Evolutionary conservation across 345 rosid genomes (phyloP), one percentile per base, ranked within the genome.

Genomic region (Eucalyptus curtisii): DNA sequence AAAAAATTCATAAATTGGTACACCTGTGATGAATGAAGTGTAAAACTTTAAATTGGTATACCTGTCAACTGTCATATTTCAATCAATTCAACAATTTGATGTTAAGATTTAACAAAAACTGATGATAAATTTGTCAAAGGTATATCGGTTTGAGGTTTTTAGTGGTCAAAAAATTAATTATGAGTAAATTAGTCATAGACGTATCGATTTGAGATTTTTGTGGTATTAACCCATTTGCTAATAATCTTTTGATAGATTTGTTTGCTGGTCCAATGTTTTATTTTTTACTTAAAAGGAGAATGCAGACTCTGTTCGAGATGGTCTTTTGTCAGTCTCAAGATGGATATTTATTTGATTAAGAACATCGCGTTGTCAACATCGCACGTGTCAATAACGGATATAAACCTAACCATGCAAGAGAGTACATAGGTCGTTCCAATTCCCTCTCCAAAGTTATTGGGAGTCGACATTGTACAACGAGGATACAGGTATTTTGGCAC

Each of bases 31-130:
- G 2, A 52, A 52, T 52, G 10, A 1, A 52, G 57, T 20, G 25
- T 52, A 52, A 52, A 52, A 52, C 4, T 52, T 52, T 52, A 52
- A 52, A 52, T 52, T 52, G 10, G 10, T 52, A 52, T 52, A 52
- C 0, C 1, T 1, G 2, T 52, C 0, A 52, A 8, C 1, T 52
- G 2, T 1, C 25, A 7, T 3, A 10, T 19, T 4, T 52, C 8
- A 3, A 7, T 20, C 25, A 20, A 3, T 52, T 52, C 10, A 52
- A 52, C 0, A 52, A 20, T 1, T 52, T 52, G 57, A 52, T 52
- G 25, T 52, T 52, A 7, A 7, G 57, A 52, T 20, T 52, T 52
- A 20, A 52, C 25, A 52, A 19, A 52, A 52, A 52, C 0, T 2
- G 10, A 52, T 2, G 5, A 52, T 52, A 52, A 20, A 52, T 52